A percentile compares a stretch with the other conserved stretches of the same genome.
Evolutionary conservation across 495 filamentous ascomycete genomes (phyloP).

Genomic region (Penicillium taxi): DNA sequence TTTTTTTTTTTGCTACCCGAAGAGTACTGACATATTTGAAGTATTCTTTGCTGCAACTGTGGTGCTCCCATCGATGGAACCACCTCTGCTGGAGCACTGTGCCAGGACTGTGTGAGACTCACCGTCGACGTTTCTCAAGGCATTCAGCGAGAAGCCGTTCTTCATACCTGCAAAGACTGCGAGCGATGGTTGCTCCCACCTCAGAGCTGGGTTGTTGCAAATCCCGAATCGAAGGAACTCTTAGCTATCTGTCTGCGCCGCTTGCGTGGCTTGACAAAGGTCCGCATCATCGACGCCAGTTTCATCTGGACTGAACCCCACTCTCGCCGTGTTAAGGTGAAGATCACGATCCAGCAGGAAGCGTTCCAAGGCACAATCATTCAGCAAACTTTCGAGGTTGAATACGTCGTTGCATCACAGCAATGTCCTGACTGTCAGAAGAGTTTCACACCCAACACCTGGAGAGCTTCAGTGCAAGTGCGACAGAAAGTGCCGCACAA

Average conservation of each 20-base stretch:
- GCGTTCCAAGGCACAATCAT: constrained; percentile 68
- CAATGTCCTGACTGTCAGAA: constrained; percentile 91
- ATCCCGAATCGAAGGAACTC: constrained; percentile 79
- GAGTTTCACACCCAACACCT: constrained; percentile 90
- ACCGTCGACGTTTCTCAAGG: constrained; percentile 82
- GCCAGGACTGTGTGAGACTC: constrained; percentile 86
- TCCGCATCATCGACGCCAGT: constrained; percentile 85
- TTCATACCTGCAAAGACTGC: constrained; percentile 84
- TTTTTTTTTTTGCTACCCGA: constrained; percentile 5
- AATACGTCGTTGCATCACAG: constrained; percentile 78
- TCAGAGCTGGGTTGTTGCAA: constrained; percentile 70
- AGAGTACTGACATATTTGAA: constrained; percentile 29
- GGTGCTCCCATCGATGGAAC: constrained; percentile 90
- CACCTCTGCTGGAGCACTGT: constrained; percentile 76
- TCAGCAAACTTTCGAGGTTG: constrained; percentile 90
- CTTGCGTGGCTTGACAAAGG: constrained; percentile 71
- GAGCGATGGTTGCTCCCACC: constrained; percentile 92
- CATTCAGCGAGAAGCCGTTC: constrained; percentile 75
- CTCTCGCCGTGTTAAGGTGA: constrained; percentile 79
- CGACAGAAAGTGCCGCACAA: constrained; percentile 97
- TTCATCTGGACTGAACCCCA: constrained; percentile 99
- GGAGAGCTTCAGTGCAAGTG: constrained; percentile 80
- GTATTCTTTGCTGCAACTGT: constrained; percentile 92
- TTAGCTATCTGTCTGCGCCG: constrained; percentile 82
- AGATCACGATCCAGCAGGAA: constrained; percentile 83